Base-by-base conservation (phyloP, 768 basidiomycete species). In the Phlebiopsis gigantea region DNA sequence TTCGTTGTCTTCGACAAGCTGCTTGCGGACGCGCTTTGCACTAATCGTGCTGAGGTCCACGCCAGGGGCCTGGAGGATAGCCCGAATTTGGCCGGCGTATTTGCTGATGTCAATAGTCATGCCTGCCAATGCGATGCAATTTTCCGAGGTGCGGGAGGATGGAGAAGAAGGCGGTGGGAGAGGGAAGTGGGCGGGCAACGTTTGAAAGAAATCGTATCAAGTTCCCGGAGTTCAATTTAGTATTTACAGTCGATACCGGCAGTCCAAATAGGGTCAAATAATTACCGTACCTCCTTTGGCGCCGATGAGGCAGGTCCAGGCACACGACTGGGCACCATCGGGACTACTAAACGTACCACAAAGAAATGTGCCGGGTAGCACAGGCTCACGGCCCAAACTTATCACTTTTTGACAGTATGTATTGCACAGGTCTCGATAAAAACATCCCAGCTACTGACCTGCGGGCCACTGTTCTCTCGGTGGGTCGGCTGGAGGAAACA, bases 1-100 rank as follows among this genome's bases (percentile, higher is more conserved):
- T 8, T 79, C 69, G 69, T 83, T 77, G 58, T 73, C 53, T 58
- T 81, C 81, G 56, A 81, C 63, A 60, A 93, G 74, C 67, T 84
- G 81, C 66, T 87, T 87, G 61, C 94, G 83, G 64, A 97, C 92
- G 72, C 84, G 85, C 74, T 92, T 96, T 46, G 93, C 93, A 68
- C 85, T 89, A 71, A 93, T 90, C 46, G 86, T 88, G 46, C 76
- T 59, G 64, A 93, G 78, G 76, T 93, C 88, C 46, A 81, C 86
- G 46, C 82, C 85, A 2, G 91, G 91, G 19, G 86, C 85, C 28
- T 81, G 77, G 51, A 93, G 82, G 68, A 93, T 90, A 57, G 76
- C 73, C 61, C 76, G 77, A 66, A 93, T 86, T 57, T 74, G 77
- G 12, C 79, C 77, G 69, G 84, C 80, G 61, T 90, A 77, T 57